A percentile compares a stretch with the other conserved stretches of the same genome.
Evolutionary conservation across 2,329 filamentous ascomycete species (phyloP).

Genomic region (Aspergillus pseudoglaucus): DNA sequence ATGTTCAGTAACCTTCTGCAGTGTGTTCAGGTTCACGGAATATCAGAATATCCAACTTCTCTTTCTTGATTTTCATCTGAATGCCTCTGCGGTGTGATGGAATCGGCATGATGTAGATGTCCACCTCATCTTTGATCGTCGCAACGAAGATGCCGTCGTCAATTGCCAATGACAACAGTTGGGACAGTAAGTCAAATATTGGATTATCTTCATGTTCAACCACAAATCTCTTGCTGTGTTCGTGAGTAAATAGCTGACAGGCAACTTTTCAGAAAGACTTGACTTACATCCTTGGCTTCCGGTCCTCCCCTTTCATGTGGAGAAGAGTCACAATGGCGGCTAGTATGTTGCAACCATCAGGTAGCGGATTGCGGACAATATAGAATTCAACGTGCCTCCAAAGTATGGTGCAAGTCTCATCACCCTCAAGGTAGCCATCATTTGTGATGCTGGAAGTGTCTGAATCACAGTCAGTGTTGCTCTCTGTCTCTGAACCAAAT

Average conservation of each 20-base stretch:
- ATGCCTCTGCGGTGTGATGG: constrained; percentile 8
- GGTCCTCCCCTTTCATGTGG: constrained; percentile 15
- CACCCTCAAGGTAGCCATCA: constrained; percentile 13
- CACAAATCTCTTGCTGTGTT: constrained; percentile 14
- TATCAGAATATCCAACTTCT: constrained; percentile 10
- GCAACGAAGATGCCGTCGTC: constrained; percentile 11
- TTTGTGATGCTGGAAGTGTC: constrained; percentile 11
- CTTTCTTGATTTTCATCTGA: constrained; percentile 13
- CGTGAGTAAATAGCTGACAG: constrained; percentile 3
- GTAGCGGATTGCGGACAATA: constrained; percentile 11
- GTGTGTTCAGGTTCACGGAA: constrained; percentile 11
- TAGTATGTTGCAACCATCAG: constrained; percentile 7
- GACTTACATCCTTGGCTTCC: constrained; percentile 14
- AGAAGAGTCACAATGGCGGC: constrained; percentile 12
- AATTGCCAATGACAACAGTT: constrained; percentile 10
- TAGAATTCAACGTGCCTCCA: constrained; percentile 16
- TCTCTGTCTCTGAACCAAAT: constrained; percentile 2
- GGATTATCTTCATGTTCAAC: constrained; percentile 12
- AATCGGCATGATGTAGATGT: constrained; percentile 12
- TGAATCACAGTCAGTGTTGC: constrained; percentile 7
- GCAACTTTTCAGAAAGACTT: background rate
- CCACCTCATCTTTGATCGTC: constrained; percentile 5
- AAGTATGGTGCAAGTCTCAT: constrained; percentile 9
- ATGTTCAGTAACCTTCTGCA: constrained; percentile 10
- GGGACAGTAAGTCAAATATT: constrained; percentile 10